These are phyloP conservation scores for Tetracladium marchalianum DNA, from an alignment of 495 filamentous ascomycete genomes.

Conservation along the genomic window DNA sequence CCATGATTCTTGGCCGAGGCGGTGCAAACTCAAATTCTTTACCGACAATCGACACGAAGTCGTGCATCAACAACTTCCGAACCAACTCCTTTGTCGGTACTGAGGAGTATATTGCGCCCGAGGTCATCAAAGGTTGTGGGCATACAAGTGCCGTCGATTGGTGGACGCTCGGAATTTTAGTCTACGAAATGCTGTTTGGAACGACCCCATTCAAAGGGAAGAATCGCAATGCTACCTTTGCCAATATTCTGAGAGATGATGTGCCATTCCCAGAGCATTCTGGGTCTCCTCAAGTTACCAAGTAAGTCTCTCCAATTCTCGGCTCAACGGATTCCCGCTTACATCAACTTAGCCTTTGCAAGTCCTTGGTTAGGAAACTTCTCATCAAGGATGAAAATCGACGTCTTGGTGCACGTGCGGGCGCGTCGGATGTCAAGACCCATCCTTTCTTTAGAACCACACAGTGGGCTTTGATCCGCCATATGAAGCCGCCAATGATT, in stretches of 20 bases:
- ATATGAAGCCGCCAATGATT: slow-evolving; percentile 98
- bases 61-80: slow-evolving; percentile 95
- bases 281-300: slow-evolving; percentile 75
- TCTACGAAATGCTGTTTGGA: slow-evolving; percentile 99
- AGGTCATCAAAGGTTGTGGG: slow-evolving; percentile 97
- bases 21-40: slow-evolving; percentile 73
- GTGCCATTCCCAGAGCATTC: slow-evolving; percentile 87
- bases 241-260: slow-evolving; percentile 92
- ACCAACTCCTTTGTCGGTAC: slow-evolving; percentile 98
- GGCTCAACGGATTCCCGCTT: slow-evolving; percentile 1
- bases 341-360: slow-evolving; percentile 62
- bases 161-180: slow-evolving; percentile 96
- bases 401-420: slow-evolving; percentile 86
- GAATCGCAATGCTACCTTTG: slow-evolving; percentile 96
- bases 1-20: slow-evolving; percentile 87
- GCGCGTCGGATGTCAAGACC: slow-evolving; percentile 91
- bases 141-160: slow-evolving; percentile 98
- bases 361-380: slow-evolving; percentile 91
- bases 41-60: slow-evolving; percentile 95
- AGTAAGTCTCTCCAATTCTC: slow-evolving; percentile 46
- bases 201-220: slow-evolving; percentile 99
- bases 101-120: slow-evolving; percentile 96
- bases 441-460: slow-evolving; percentile 95
- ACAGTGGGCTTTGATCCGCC: slow-evolving; percentile 92
- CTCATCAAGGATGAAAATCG: slow-evolving; percentile 97